phyloP scores from a whole-genome alignment of 2,329 filamentous ascomycete species.

The Cercospora nicotianae region DNA sequence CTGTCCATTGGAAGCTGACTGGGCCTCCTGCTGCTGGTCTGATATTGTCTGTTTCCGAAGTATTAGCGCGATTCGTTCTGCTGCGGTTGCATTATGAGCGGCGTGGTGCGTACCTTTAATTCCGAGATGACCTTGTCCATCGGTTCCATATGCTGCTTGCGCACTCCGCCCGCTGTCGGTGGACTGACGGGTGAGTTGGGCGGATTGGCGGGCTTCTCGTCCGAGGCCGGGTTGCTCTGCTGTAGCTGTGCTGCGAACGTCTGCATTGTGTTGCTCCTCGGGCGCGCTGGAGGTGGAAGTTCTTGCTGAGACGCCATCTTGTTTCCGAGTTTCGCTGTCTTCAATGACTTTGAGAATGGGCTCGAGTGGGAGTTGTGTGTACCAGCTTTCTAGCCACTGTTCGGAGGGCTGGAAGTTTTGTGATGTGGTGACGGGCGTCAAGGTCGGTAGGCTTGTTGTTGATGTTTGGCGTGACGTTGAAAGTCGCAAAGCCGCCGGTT shows the following conservation, averaged over 20 bases:
- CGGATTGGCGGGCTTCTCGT: slow-evolving; percentile 22
- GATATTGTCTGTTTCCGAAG: slow-evolving; percentile 10
- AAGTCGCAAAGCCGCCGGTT: slow-evolving; percentile 64
- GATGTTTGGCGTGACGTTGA: slow-evolving; percentile 66
- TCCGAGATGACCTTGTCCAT: slow-evolving; percentile 22
- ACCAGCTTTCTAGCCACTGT: slow-evolving; percentile 87
- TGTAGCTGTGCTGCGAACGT: slow-evolving; percentile 17
- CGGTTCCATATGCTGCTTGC: slow-evolving; percentile 16
- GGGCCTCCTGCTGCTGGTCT: slow-evolving; percentile 15
- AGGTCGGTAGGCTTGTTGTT: slow-evolving; percentile 74
- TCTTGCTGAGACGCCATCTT: slow-evolving; percentile 14
- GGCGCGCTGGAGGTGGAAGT: slow-evolving; percentile 8
- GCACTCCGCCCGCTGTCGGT: slow-evolving; percentile 4
- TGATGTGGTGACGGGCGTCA: slow-evolving; percentile 50
- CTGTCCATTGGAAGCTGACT: slow-evolving; percentile 24
- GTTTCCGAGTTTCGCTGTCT: slow-evolving; percentile 19
- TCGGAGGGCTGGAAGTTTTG: slow-evolving; percentile 72
- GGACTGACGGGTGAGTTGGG: slow-evolving; percentile 20
- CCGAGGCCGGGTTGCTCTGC: slow-evolving; percentile 9
- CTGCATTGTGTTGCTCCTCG: slow-evolving; percentile 8
- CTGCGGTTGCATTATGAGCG: not conserved
- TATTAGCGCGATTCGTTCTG: not conserved
- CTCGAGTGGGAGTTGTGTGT: slow-evolving; percentile 88
- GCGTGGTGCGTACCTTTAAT: slow-evolving; percentile 18
- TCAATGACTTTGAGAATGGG: slow-evolving; percentile 32